phyloP scores from a whole-genome alignment of 768 basidiomycete species.

The Hericium alpestre region DNA sequence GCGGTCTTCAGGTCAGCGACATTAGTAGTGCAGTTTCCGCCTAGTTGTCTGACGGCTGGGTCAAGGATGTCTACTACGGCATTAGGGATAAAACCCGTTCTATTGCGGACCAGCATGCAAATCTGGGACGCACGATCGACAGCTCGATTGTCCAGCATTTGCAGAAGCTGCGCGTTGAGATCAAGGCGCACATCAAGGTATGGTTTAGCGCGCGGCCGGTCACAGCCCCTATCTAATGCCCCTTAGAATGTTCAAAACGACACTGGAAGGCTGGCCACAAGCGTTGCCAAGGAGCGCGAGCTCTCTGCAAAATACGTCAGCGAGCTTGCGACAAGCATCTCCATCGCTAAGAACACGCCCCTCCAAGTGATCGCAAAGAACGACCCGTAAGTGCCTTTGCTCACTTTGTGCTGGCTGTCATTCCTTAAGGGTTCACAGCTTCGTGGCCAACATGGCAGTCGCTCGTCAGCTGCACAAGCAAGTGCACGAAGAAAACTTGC shows the following conservation, averaged over 20 bases:
- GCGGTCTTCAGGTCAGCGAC: constrained; percentile 66
- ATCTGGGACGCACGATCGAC: constrained; percentile 91
- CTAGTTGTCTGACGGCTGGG: neutral
- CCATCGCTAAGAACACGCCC: constrained; percentile 92
- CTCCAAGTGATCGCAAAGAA: constrained; percentile 69
- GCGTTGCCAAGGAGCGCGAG: constrained; percentile 90
- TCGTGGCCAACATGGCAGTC: constrained; percentile 62
- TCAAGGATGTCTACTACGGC: constrained; percentile 80
- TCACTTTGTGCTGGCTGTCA: constrained; percentile 9
- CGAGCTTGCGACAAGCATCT: constrained; percentile 78
- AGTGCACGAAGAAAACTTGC: constrained; percentile 93
- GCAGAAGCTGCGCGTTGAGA: constrained; percentile 87
- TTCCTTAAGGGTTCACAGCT: constrained; percentile 26
- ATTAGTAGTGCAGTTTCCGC: neutral
- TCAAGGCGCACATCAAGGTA: constrained; percentile 96
- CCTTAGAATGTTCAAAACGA: constrained; percentile 88
- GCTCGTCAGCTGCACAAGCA: constrained; percentile 78
- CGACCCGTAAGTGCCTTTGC: constrained; percentile 60
- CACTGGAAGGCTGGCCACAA: constrained; percentile 83
- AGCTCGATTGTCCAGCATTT: constrained; percentile 96
- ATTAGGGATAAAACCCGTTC: constrained; percentile 88
- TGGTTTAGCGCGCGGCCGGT: neutral
- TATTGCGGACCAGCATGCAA: constrained; percentile 94
- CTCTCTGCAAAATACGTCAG: constrained; percentile 75
- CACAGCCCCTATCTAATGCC: neutral